Evolutionary conservation across 2,329 filamentous ascomycete genomes (phyloP), one percentile per base, ranked within the genome.

Genomic region (Alternaria sp.): DNA sequence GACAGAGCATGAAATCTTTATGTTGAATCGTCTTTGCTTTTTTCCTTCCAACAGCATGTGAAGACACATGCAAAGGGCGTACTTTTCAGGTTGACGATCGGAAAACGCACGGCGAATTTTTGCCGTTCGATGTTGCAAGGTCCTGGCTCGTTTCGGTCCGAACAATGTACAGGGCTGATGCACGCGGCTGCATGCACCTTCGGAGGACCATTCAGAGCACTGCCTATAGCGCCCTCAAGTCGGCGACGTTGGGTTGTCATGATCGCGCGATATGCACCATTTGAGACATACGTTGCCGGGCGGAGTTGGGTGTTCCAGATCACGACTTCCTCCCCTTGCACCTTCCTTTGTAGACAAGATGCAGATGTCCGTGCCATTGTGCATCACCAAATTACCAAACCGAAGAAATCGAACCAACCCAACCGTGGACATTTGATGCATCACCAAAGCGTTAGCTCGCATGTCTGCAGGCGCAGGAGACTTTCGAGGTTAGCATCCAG

Each of bases 151-250:
- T 36, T 26, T 57, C 46, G 63, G 52, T 21, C 58, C 63, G 60
- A 64, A 23, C 50, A 44, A 25, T 26, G 40, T 57, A 43, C 56
- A 59, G 36, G 46, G 46, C 30, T 58, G 40, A 32, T 51, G 36
- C 57, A 40, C 36, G 26, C 59, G 57, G 58, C 32, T 61, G 50
- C 54, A 61, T 52, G 36, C 25, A 54, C 13, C 26, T 44, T 56
- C 19, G 47, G 15, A 26, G 26, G 56, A 43, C 64, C 66, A 65
- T 68, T 68, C 64, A 67, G 56, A 61, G 43, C 49, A 60, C 30
- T n/a, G 49, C 40, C 26, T 67, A 56, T 67, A 66, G 64, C 66
- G 66, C 66, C 61, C 49, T 43, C 12, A 32, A 25, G 47, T 58
- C 54, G 56, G 54, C 59, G 30, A 62, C n/a, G 52, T 57, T 51